Conservation (phyloP, 805 yeast species). For the Candida glaebosa region DNA sequence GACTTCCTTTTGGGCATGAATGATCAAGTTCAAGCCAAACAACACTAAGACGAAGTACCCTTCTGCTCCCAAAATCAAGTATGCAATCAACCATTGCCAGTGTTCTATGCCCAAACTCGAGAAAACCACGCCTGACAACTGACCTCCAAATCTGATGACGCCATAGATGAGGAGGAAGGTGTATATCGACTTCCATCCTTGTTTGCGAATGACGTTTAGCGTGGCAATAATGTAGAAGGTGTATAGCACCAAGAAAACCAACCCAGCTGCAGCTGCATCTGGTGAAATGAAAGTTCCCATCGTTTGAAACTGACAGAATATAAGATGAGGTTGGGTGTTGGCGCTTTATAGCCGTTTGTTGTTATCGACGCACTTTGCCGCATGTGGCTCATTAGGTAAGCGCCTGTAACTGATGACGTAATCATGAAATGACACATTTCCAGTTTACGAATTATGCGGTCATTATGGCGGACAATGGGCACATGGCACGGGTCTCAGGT, state of each 20-base stretch:
- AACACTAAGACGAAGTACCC: conserved; percentile 35
- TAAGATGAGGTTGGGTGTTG: no score
- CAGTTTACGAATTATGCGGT: no score
- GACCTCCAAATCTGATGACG: conserved; percentile 29
- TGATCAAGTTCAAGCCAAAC: conserved; percentile 22
- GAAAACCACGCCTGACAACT: conserved; percentile 34
- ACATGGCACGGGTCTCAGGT: no score
- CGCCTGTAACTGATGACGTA: no score
- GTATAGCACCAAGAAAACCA: conserved; percentile 29
- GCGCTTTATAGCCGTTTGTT: no score
- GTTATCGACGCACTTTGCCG: no score
- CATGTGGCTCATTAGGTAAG: no score
- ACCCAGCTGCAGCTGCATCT: conserved; percentile 30
- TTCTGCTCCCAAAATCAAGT: conserved; percentile 36
- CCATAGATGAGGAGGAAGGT: conserved; percentile 25
- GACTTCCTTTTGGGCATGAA: conserved; percentile 20
- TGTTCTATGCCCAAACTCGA: conserved; percentile 25
- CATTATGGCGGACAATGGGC: no score
- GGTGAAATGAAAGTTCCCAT: conserved; percentile 13
- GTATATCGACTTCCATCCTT: conserved; percentile 24
- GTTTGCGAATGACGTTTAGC: conserved; percentile 15
- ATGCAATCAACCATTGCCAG: conserved; percentile 34
- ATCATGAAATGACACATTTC: no score
- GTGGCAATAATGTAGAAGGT: conserved; percentile 17
- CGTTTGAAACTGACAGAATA: no score